phyloP scores from a whole-genome alignment of 768 basidiomycete genomes.

The Rubroboletus pulcherrimus region DNA sequence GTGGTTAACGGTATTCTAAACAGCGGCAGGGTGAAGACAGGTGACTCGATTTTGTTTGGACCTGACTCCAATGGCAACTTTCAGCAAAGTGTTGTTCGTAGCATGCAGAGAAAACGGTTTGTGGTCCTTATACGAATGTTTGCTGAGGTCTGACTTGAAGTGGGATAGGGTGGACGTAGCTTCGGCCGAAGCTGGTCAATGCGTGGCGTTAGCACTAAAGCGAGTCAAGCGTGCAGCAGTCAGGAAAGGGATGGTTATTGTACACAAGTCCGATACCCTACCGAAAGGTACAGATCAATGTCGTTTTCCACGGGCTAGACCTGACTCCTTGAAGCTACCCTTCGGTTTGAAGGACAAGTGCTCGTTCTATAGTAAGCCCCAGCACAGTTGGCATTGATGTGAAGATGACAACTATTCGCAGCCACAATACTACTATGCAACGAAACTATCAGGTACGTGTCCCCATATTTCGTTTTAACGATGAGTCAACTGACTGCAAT shows the following conservation, averaged over 20 bases:
- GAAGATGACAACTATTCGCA: constrained; percentile 27
- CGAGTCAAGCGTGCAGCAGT: constrained; percentile 76
- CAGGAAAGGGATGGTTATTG: constrained; percentile 93
- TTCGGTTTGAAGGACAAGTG: constrained; percentile 89
- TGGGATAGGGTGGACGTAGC: constrained; percentile 66
- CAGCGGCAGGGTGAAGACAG: constrained; percentile 67
- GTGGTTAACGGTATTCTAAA: constrained; percentile 85
- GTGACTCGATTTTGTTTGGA: constrained; percentile 80
- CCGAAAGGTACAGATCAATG: constrained; percentile 56
- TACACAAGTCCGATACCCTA: constrained; percentile 71
- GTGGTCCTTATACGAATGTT: constrained; percentile 13
- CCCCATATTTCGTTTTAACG: background rate
- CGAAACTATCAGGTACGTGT: constrained; percentile 79
- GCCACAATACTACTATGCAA: constrained; percentile 91
- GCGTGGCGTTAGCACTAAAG: constrained; percentile 90
- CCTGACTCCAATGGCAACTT: constrained; percentile 93
- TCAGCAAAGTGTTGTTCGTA: constrained; percentile 73
- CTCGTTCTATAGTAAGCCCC: constrained; percentile 80
- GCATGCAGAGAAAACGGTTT: constrained; percentile 90
- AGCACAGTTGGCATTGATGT: background rate
- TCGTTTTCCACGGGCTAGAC: background rate
- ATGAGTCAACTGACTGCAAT: background rate
- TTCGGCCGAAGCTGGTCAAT: constrained; percentile 92
- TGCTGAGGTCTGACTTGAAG: background rate
- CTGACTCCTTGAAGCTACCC: constrained; percentile 49